Conservation (phyloP, 495 filamentous ascomycete species). For the Aspergillus avenaceus region DNA sequence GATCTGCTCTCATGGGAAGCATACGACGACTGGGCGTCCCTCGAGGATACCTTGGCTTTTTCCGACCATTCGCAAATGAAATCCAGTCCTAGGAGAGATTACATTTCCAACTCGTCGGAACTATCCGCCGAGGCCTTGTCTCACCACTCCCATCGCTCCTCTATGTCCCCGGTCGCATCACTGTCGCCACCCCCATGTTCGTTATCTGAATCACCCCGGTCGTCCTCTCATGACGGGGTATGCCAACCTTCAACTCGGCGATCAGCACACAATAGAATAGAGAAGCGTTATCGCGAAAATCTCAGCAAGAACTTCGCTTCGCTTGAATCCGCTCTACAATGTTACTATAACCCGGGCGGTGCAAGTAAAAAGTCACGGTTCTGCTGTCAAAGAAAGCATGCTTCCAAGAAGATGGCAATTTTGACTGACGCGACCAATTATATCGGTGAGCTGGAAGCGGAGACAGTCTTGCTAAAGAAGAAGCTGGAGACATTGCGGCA, state of each 20-base stretch:
- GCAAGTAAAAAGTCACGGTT: neutral
- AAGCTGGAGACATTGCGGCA: constrained; percentile 1
- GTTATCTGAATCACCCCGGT: neutral
- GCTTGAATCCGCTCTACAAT: neutral
- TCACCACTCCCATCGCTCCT: neutral
- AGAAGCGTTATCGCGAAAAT: constrained; percentile 4
- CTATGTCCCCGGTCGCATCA: neutral
- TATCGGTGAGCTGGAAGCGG: neutral
- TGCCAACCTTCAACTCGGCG: neutral
- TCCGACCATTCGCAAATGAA: neutral
- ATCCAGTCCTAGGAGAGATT: neutral
- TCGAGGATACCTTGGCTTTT: neutral
- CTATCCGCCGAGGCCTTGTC: neutral
- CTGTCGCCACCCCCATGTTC: neutral
- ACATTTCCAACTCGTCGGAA: neutral
- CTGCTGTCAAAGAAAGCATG: neutral
- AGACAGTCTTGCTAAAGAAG: neutral
- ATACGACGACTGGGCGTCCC: neutral
- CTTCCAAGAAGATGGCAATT: constrained; percentile 2
- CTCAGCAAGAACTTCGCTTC: constrained; percentile 2
- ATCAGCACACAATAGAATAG: constrained; percentile 2
- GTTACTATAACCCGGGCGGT: neutral
- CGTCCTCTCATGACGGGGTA: neutral
- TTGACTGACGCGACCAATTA: neutral
- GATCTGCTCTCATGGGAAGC: neutral